Base-by-base conservation (phyloP, 805 yeast species). In the Candida pini region DNA sequence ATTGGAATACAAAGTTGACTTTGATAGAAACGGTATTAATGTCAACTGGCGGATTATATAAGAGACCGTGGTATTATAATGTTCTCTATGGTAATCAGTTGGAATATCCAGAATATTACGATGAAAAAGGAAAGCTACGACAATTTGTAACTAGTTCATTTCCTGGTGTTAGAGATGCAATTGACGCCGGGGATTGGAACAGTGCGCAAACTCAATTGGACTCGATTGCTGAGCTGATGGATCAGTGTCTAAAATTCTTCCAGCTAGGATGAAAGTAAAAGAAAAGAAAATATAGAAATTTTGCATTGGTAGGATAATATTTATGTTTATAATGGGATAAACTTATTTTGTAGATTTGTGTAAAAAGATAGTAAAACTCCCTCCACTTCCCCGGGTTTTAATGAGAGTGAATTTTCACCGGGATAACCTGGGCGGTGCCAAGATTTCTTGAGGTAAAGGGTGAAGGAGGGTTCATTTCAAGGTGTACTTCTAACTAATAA, bases 91-190 rank as follows among this genome's bases (percentile, higher is more conserved):
- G 96, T 0, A 81, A 83, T 6, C 77, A 83, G 31, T 51, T 68
- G 33, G 62, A 68, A 49, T 73, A 77, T 5, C 86, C 87, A 0
- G 66, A 66, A 9, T 20, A 35, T 6, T 22, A 34, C n/a, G 51
- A 50, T 8, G 40, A 36, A 2, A 51, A 51, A 3, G 46, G 46
- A 3, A 47, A 49, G 6, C 45, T 47, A 26, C 51, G 49, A 9
- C 58, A 58, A 10, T 67, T 61, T 40, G 63, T 71, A 26, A 72
- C 81, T 71, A 76, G 78, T 58, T 68, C 83, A 2, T 87, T 83
- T 52, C 96, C 97, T 0, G 71, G 73, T 5, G 69, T 88, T 2
- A 68, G 94, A 41, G 95, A 88, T 51, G 78, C 75, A 0, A 52
- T 85, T 9, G 64, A 63, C 28, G 54, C 53, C 2, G 62, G 64